Evolutionary conservation across 306 rosid species (phyloP).

Genomic region (Inga laurina): DNA sequence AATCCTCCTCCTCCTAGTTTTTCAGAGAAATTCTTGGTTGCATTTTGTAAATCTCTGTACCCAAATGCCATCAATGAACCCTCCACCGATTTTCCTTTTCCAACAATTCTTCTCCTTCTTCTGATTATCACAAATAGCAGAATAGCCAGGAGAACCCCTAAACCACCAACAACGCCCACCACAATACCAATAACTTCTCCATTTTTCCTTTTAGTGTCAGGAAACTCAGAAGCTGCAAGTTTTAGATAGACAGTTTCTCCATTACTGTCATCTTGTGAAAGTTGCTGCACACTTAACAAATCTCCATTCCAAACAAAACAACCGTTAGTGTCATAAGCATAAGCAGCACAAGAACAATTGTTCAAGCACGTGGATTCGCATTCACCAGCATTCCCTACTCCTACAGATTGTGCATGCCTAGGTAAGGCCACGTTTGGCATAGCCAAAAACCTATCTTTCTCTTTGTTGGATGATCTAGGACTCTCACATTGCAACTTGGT

Average conservation of each 20-base stretch:
- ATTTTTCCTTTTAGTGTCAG: conserved; percentile 37
- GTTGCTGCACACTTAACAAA: conserved; percentile 59
- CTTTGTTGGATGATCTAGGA: conserved; percentile 15
- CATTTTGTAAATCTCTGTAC: conserved; percentile 75
- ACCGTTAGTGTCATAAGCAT: conserved; percentile 38
- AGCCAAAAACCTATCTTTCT: conserved; percentile 44
- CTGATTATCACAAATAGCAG: conserved; percentile 40
- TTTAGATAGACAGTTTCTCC: conserved; percentile 51
- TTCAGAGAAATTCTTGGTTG: conserved; percentile 86
- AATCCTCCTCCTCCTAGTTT: conserved; percentile 91
- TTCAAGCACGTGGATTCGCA: conserved; percentile 56
- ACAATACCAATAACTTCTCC: conserved; percentile 43
- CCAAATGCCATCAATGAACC: conserved; percentile 73
- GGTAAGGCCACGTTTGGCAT: conserved; percentile 43
- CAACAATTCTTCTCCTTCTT: conserved; percentile 24
- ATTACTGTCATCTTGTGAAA: conserved; percentile 33
- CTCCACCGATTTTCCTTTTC: conserved; percentile 54
- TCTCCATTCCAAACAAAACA: conserved; percentile 68
- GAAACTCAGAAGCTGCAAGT: conserved; percentile 81
- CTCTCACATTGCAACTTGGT: conserved; percentile 38
- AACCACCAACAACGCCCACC: conserved; percentile 46
- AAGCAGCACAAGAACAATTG: conserved; percentile 61
- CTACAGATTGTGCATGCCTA: conserved; percentile 14
- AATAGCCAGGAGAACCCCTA: conserved; percentile 40
- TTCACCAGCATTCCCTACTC: conserved; percentile 34